Evolutionary conservation across 225 moss, liverwort and hornwort genomes (phyloP).

Genomic region (Sphagnum contortum): DNA sequence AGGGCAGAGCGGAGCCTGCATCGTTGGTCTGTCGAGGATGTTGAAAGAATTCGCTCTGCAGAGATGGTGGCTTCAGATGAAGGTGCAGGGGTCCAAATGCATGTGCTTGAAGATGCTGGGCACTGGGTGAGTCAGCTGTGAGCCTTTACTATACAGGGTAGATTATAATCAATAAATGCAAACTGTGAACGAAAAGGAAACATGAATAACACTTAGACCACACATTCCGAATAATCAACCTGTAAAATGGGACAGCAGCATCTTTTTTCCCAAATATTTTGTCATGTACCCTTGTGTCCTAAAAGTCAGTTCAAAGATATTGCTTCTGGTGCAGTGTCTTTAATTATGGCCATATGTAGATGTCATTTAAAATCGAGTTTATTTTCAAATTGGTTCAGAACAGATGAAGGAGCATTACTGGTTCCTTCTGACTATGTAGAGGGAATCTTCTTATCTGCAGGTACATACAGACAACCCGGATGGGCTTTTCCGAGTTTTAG

Average conservation of each 20-base stretch:
- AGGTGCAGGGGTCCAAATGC: slow-evolving; percentile 98
- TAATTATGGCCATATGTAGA: too few species aligned
- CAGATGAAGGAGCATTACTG: too few species aligned
- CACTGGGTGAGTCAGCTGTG: slow-evolving; percentile 65
- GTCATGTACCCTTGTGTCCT: background rate
- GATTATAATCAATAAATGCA: too few species aligned
- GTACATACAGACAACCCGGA: slow-evolving; percentile 66
- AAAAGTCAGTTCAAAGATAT: background rate
- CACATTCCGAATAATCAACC: too few species aligned
- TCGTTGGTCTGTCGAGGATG: slow-evolving; percentile 89
- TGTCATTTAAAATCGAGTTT: too few species aligned
- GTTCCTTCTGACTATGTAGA: too few species aligned
- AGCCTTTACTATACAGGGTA: too few species aligned
- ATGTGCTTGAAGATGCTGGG: slow-evolving; percentile 89
- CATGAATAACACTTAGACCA: too few species aligned
- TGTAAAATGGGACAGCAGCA: too few species aligned
- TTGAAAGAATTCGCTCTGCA: slow-evolving; percentile 73
- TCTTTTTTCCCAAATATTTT: background rate
- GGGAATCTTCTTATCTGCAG: slow-evolving; percentile 10
- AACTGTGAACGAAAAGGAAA: too few species aligned
- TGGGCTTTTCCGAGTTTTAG: slow-evolving; percentile 45
- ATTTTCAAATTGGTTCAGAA: too few species aligned
- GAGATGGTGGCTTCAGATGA: slow-evolving; percentile 80
- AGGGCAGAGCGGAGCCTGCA: slow-evolving; percentile 93
- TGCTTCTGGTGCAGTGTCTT: background rate